Conservation (phyloP, 345 rosid species). For the Raphanus sativus region DNA sequence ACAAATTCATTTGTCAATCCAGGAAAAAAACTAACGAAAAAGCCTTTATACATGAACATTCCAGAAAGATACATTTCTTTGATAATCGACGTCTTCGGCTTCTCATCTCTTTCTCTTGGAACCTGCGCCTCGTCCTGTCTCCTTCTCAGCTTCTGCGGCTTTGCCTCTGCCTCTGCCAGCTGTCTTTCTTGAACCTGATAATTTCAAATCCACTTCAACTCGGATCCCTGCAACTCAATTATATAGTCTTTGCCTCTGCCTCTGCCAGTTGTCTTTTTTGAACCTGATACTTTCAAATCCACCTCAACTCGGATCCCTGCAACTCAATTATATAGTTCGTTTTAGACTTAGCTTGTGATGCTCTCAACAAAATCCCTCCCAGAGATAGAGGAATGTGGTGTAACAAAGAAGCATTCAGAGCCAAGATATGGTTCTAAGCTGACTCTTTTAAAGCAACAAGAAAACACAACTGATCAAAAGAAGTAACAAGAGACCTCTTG, state of each 20-base stretch:
- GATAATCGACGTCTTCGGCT: background rate
- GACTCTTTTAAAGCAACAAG: background rate
- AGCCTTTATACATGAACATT: background rate
- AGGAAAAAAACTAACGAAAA: background rate
- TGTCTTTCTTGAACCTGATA: constrained; percentile 53
- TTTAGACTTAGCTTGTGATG: background rate
- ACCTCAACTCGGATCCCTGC: constrained; percentile 76
- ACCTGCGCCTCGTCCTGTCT: constrained; percentile 62
- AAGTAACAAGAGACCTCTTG: constrained; percentile 50
- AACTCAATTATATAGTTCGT: background rate
- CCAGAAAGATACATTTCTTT: background rate
- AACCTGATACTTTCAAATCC: constrained; percentile 61
- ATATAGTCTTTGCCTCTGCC: constrained; percentile 50
- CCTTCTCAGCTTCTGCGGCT: constrained; percentile 46
- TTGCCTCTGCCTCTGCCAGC: constrained; percentile 43
- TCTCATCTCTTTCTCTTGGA: constrained; percentile 71
- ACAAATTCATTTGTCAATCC: background rate
- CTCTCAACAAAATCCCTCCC: background rate
- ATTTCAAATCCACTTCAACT: no score
- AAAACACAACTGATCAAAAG: background rate
- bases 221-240: no score
- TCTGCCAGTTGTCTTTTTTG: constrained; percentile 47
- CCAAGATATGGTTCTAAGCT: background rate
- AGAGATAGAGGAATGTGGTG: background rate
- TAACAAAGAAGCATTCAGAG: background rate